These are phyloP conservation scores for Dendrocalamus latiflorus DNA, from an alignment of 202 grass and related monocot species.

Conservation along the genomic window DNA sequence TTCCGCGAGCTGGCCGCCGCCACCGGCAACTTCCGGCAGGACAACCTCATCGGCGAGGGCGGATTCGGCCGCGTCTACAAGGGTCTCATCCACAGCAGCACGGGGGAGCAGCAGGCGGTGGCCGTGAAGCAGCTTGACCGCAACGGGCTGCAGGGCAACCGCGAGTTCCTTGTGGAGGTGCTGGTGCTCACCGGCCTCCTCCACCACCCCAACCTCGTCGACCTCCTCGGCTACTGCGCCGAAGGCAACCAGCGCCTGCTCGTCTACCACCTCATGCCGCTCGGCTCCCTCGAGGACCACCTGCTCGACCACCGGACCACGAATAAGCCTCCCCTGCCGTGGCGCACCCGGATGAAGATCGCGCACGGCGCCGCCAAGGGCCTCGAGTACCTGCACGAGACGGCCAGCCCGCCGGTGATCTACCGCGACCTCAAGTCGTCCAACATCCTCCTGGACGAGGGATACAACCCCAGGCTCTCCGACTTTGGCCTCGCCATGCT, in stretches of 20 bases:
- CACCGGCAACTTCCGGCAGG: conserved; percentile 31
- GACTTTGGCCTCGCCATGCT: conserved; percentile 58
- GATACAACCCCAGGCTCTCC: conserved; percentile 33
- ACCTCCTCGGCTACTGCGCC: conserved; percentile 45
- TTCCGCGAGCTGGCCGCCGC: conserved; percentile 42
- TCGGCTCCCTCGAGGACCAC: conserved; percentile 46
- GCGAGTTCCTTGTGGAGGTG: conserved; percentile 60
- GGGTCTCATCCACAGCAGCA: neutral
- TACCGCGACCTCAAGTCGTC: conserved; percentile 60
- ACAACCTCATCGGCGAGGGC: conserved; percentile 38
- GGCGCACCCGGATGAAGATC: conserved; percentile 43
- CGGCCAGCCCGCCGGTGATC: conserved; percentile 27
- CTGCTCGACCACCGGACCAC: neutral
- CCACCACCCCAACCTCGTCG: conserved; percentile 45
- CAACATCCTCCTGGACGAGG: conserved; percentile 54
- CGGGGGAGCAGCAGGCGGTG: neutral
- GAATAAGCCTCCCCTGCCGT: neutral
- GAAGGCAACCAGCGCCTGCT: conserved; percentile 42
- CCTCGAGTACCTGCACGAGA: conserved; percentile 48
- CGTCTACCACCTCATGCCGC: conserved; percentile 33
- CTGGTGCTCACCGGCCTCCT: conserved; percentile 40
- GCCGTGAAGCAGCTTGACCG: conserved; percentile 50
- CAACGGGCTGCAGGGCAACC: conserved; percentile 38
- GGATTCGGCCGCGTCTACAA: conserved; percentile 55
- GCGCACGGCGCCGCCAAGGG: conserved; percentile 36